Conservation (phyloP, 495 filamentous ascomycete species). For the Penicillium maclennaniae region DNA sequence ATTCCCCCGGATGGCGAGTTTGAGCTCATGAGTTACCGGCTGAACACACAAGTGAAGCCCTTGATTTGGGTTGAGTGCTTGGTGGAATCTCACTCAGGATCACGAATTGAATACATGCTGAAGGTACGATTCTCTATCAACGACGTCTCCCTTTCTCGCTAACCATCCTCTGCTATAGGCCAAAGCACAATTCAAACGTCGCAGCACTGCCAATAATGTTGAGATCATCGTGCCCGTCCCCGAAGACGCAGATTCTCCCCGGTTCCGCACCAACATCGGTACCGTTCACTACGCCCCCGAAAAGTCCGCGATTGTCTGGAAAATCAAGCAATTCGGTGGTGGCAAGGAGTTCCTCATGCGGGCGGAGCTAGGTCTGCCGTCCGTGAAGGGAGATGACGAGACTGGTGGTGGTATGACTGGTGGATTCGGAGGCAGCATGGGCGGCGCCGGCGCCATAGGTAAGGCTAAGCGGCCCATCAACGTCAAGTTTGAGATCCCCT, state of each 20-base stretch:
- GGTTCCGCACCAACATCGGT: conserved; percentile 97
- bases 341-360: conserved; percentile 99
- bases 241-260: conserved; percentile 92
- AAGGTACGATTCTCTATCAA: conserved; percentile 53
- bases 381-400: conserved; percentile 94
- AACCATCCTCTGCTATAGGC: conserved; percentile 47
- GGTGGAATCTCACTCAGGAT: conserved; percentile 91
- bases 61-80: conserved; percentile 99
- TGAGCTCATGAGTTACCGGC: conserved; percentile 97
- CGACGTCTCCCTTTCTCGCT: background rate
- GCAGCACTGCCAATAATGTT: conserved; percentile 97
- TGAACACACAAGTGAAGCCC: conserved; percentile 98
- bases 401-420: conserved; percentile 94
- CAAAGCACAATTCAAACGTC: conserved; percentile 95
- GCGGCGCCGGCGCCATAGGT: conserved; percentile 56
- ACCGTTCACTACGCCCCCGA: conserved; percentile 98
- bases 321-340: conserved; percentile 99
- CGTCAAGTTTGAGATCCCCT: conserved; percentile 99
- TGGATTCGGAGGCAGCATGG: conserved; percentile 95
- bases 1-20: conserved; percentile 98
- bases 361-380: conserved; percentile 92
- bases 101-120: conserved; percentile 96
- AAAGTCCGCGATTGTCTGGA: conserved; percentile 97
- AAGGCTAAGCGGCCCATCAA: conserved; percentile 95
- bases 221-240: conserved; percentile 97